phyloP scores from a whole-genome alignment of 768 basidiomycete genomes.

The Mycena albidolilacea region DNA sequence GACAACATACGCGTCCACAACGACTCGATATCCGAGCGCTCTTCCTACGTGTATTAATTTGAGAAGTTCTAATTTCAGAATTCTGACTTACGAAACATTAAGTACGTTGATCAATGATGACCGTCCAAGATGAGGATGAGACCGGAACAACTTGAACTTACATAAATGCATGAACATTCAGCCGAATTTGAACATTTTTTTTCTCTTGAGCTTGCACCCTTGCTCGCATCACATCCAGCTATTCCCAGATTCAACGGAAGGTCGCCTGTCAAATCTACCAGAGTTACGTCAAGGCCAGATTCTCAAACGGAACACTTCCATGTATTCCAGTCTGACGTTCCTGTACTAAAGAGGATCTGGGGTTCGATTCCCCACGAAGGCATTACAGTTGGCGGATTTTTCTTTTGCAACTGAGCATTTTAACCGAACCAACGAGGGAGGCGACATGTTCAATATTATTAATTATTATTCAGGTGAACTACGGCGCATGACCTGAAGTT shows the following conservation, averaged over 20 bases:
- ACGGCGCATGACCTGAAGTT: constrained; percentile 16
- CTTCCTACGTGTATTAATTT: too few species aligned
- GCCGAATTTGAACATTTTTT: too few species aligned
- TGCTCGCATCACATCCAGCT: neutral
- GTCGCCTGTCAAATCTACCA: constrained; percentile 15
- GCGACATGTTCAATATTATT: constrained; percentile 1
- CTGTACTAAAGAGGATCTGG: neutral
- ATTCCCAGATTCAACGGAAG: constrained; percentile 9
- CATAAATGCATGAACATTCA: too few species aligned
- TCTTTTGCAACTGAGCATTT: constrained; percentile 12
- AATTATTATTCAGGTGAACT: constrained; percentile 15
- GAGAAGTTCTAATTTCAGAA: too few species aligned
- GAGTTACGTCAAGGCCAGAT: constrained; percentile 22
- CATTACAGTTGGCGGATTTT: constrained; percentile 14
- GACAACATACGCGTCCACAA: too few species aligned
- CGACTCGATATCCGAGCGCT: too few species aligned
- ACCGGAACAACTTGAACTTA: too few species aligned
- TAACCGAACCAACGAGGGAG: constrained; percentile 10
- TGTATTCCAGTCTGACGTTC: constrained; percentile 12
- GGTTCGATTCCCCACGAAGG: constrained; percentile 16
- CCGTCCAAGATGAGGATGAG: too few species aligned
- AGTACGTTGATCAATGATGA: too few species aligned
- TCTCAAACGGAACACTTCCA: constrained; percentile 18
- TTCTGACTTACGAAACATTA: too few species aligned
- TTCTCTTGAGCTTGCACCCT: too few species aligned